Evolutionary conservation across 2,329 filamentous ascomycete species (phyloP), one percentile per base, ranked within the genome.

Genomic region (Apiospora malaysiana): DNA sequence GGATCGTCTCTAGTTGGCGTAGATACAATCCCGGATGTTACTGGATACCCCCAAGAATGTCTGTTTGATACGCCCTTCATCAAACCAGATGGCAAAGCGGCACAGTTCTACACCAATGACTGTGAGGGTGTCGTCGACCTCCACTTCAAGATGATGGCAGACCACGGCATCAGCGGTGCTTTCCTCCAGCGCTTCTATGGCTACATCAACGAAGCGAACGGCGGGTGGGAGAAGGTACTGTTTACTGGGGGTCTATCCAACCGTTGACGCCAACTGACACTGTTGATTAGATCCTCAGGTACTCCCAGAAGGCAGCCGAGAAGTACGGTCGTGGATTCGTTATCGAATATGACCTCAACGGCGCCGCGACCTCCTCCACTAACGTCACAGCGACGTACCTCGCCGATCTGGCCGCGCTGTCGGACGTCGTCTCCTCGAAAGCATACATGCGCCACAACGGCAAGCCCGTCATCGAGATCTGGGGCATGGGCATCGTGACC

Each of bases 401-500:
- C 16, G 70, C 72, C 3, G 76, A 78, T 42, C 75, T 76, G 12
- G 75, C 71, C 21, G 71, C 71, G 18, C 72, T 77, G 23, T 69
- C 68, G 25, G 70, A 73, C 4, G 71, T 76, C 51, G 74, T 70
- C 68, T 74, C 75, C 1, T 78, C 76, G 1, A 71, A 74, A 3
- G 75, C 76, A 4, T 78, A 78, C 67, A 77, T 78, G 74, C 74
- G 70, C 40, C 76, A 77, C 23, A 71, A 76, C 42, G 76, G 75
- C 6, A 78, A 78, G 47, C 76, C 76, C 0, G 76, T 78, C 27
- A 45, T 78, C 42, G 76, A 77, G 71, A 72, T 77, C 40, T 77
- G 75, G 75, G 76, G 76, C 16, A 73, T 78, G 43, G 76, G 76
- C 4, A 75, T 77, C 47, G 73, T 75, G 12, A 72, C 66, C 2